These are phyloP conservation scores for Nothopassalora personata DNA, from an alignment of 2,329 filamentous ascomycete genomes.

Conservation along the genomic window DNA sequence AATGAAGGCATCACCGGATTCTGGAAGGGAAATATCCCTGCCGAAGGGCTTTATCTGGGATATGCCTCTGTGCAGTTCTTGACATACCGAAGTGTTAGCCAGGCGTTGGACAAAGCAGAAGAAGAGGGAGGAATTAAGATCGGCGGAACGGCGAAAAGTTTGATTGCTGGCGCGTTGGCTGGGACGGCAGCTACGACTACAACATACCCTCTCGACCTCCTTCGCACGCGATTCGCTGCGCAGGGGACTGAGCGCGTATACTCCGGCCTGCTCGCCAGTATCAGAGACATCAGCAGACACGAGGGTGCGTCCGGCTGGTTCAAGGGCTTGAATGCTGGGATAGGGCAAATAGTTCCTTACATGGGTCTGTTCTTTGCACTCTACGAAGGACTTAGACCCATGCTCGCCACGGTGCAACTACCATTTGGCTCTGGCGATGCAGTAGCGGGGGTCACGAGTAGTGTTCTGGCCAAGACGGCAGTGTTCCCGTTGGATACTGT, in stretches of 20 bases:
- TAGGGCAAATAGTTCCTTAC: conserved; percentile 86
- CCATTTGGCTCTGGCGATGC: conserved; percentile 73
- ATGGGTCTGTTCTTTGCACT: conserved; percentile 95
- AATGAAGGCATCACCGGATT: conserved; percentile 79
- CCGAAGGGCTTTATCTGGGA: conserved; percentile 86
- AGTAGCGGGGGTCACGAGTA: conserved; percentile 71
- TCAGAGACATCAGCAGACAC: conserved; percentile 65
- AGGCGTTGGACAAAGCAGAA: conserved; percentile 56
- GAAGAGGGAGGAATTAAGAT: conserved; percentile 47
- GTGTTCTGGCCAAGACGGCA: conserved; percentile 75
- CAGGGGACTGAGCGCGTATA: conserved; percentile 83
- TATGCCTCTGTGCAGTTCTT: conserved; percentile 90
- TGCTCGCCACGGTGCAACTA: conserved; percentile 45
- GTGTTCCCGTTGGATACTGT: conserved; percentile 93
- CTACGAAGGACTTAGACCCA: conserved; percentile 67
- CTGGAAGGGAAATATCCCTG: conserved; percentile 97
- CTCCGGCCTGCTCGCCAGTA: conserved; percentile 59
- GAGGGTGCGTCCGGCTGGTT: conserved; percentile 83
- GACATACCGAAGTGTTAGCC: conserved; percentile 70
- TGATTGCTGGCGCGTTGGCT: conserved; percentile 75
- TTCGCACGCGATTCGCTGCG: conserved; percentile 93
- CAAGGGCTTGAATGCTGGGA: conserved; percentile 72
- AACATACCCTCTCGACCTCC: conserved; percentile 89
- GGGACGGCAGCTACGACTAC: conserved; percentile 74
- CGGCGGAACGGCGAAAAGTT: conserved; percentile 67